phyloP scores from a whole-genome alignment of 148 eudicot genomes.

The Arctostaphylos glauca region DNA sequence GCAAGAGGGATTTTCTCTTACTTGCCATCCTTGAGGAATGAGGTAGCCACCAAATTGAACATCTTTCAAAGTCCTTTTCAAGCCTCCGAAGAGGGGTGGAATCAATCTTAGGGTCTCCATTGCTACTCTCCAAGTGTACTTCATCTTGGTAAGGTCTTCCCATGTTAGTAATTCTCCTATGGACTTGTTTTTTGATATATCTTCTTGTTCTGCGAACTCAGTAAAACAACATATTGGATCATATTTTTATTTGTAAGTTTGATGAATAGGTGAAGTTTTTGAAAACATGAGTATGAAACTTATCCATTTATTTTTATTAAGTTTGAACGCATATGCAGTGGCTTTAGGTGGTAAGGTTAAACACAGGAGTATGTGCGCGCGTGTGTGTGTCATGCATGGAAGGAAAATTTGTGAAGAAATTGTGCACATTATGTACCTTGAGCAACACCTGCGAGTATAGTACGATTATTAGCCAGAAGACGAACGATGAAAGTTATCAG shows the following conservation, averaged over 20 bases:
- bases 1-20: constrained; percentile 17
- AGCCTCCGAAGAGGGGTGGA: constrained; percentile 44
- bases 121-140: constrained; percentile 51
- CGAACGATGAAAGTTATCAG: constrained; percentile 37
- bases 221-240: no score
- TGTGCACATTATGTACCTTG: constrained; percentile 24
- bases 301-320: no score
- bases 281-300: background rate
- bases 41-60: constrained; percentile 39
- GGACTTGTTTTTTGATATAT: constrained; percentile 27
- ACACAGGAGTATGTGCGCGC: background rate
- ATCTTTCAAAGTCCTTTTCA: constrained; percentile 36
- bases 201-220: constrained; percentile 43
- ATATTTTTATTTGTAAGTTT: no score
- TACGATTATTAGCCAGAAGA: constrained; percentile 26
- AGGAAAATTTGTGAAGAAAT: no score
- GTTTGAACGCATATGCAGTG: no score
- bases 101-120: constrained; percentile 37
- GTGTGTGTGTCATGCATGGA: no score
- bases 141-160: constrained; percentile 53
- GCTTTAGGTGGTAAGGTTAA: no score
- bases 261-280: no score
- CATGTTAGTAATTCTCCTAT: constrained; percentile 39
- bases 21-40: constrained; percentile 58
- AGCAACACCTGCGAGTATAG: constrained; percentile 25